These are phyloP conservation scores for Pichia exigua DNA, from an alignment of 805 yeast genomes.

Conservation along the genomic window DNA sequence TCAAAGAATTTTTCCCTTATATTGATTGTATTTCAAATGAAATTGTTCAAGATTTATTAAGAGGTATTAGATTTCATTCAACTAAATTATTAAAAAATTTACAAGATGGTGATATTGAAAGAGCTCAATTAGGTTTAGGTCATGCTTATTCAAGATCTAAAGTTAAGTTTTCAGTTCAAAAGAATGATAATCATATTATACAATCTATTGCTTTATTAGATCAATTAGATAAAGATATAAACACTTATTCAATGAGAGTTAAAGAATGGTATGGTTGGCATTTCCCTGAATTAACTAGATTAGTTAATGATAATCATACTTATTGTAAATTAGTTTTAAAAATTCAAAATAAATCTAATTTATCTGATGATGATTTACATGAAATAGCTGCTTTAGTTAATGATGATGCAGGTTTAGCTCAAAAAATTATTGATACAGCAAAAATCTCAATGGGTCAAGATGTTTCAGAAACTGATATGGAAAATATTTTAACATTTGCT, in stretches of 20 bases:
- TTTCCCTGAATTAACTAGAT: slow-evolving; percentile 92
- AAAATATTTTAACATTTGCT: slow-evolving; percentile 84
- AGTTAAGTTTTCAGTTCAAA: slow-evolving; percentile 97
- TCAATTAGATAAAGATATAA: slow-evolving; percentile 96
- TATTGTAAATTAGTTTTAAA: slow-evolving; percentile 76
- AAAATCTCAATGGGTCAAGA: slow-evolving; percentile 99
- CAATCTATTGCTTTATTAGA: slow-evolving; percentile 97
- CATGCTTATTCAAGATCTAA: slow-evolving; percentile 99
- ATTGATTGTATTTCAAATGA: slow-evolving; percentile 89
- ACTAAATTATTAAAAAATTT: slow-evolving; percentile 82
- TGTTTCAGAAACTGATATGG: slow-evolving; percentile 90
- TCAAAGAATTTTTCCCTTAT: slow-evolving; percentile 82
- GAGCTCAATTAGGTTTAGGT: slow-evolving; percentile 98
- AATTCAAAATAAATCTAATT: slow-evolving; percentile 80
- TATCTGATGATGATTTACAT: slow-evolving; percentile 76
- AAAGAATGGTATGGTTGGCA: slow-evolving; percentile 99
- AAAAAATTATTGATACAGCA: slow-evolving; percentile 88
- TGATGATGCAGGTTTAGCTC: slow-evolving; percentile 89
- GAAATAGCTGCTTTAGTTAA: slow-evolving; percentile 84
- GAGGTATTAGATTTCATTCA: slow-evolving; percentile 92
- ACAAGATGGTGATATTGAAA: slow-evolving; percentile 91
- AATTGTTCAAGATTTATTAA: slow-evolving; percentile 85
- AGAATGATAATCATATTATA: slow-evolving; percentile 97
- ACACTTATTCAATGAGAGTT: slow-evolving; percentile 94
- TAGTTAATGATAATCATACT: slow-evolving; percentile 81